These are phyloP conservation scores for Penicillium sp. DNA, from an alignment of 2,329 filamentous ascomycete species.

Conservation along the genomic window DNA sequence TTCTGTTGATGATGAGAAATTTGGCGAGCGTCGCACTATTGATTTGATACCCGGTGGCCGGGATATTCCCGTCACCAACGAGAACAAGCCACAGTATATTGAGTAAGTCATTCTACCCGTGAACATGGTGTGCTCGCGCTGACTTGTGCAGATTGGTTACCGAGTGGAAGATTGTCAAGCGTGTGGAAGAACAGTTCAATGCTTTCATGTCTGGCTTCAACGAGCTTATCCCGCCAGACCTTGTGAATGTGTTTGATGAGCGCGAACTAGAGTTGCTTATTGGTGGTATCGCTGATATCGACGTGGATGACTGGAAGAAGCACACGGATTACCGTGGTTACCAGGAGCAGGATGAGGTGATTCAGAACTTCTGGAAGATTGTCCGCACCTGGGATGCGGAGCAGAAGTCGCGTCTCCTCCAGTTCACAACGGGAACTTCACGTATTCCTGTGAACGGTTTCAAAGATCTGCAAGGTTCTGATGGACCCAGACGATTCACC, in stretches of 20 bases:
- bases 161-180: constrained; percentile 98
- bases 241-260: constrained; percentile 98
- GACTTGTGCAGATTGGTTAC: constrained; percentile 70
- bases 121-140: not conserved
- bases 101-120: constrained; percentile 59
- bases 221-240: constrained; percentile 91
- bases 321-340: constrained; percentile 99
- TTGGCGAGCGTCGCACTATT: constrained; percentile 90
- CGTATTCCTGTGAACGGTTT: constrained; percentile 99
- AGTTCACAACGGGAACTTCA: constrained; percentile 96
- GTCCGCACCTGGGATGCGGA: constrained; percentile 97
- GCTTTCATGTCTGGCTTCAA: constrained; percentile 97
- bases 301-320: constrained; percentile 99
- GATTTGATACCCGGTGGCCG: constrained; percentile 88
- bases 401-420: constrained; percentile 92
- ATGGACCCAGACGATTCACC: constrained; percentile 91
- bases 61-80: constrained; percentile 94
- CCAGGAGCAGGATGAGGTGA: constrained; percentile 95
- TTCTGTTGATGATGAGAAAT: constrained; percentile 94
- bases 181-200: constrained; percentile 96
- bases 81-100: constrained; percentile 98
- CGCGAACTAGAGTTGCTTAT: constrained; percentile 94
- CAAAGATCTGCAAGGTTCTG: constrained; percentile 96
- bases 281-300: constrained; percentile 98
- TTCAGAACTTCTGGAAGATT: constrained; percentile 96